Conservation (phyloP, 352 stramenopile species). For the Phytophthora vignae region DNA sequence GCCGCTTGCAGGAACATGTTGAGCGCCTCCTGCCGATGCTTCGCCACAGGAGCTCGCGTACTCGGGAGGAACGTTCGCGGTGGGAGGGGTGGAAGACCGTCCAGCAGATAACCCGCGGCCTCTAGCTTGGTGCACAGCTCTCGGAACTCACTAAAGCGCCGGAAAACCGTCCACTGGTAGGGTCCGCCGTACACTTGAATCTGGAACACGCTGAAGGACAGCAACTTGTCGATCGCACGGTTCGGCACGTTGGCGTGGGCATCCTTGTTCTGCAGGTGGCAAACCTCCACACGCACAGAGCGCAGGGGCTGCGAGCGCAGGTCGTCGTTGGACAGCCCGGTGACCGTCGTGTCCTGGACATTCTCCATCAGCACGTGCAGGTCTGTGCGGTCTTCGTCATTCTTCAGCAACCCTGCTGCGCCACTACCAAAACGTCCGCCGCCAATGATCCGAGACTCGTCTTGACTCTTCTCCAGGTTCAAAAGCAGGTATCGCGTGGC, state of each 20-base stretch:
- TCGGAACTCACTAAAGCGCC: constrained; percentile 88
- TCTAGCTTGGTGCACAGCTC: constrained; percentile 61
- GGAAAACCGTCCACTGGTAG: constrained; percentile 89
- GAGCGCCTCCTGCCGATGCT: constrained; percentile 78
- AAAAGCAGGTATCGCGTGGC: constrained; percentile 82
- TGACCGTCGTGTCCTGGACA: constrained; percentile 81
- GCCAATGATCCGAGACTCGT: constrained; percentile 56
- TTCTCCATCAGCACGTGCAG: constrained; percentile 85
- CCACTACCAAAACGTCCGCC: constrained; percentile 21
- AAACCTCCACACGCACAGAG: constrained; percentile 84
- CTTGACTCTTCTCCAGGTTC: constrained; percentile 86
- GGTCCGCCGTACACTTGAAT: constrained; percentile 84
- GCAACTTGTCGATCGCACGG: constrained; percentile 71
- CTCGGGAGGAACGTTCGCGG: constrained; percentile 80
- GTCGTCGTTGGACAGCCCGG: constrained; percentile 73
- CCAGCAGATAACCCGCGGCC: constrained; percentile 51
- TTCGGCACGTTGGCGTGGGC: constrained; percentile 80
- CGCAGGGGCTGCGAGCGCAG: constrained; percentile 78
- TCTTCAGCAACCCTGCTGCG: constrained; percentile 31
- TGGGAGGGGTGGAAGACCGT: constrained; percentile 70
- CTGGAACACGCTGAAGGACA: constrained; percentile 88
- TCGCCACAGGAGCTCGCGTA: constrained; percentile 71
- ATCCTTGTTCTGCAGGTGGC: constrained; percentile 89
- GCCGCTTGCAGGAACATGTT: constrained; percentile 81
- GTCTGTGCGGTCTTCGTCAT: constrained; percentile 76